Percentiles rank a stretch among this genome's conserved stretches.
Evolutionary conservation across 805 yeast genomes (phyloP).

Genomic region (Metschnikowia kofuensis): DNA sequence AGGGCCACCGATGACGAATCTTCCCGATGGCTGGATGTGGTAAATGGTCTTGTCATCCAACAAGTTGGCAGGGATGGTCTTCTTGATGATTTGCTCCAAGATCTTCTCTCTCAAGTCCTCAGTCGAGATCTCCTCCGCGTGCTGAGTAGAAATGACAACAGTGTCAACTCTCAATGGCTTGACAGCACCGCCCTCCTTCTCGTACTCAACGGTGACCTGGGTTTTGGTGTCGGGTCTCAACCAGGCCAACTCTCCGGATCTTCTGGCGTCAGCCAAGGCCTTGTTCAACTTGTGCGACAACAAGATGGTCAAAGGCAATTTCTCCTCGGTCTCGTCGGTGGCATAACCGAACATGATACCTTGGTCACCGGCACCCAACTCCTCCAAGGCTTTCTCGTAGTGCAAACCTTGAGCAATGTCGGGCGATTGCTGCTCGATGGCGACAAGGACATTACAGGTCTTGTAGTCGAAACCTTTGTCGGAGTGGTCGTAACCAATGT

Average conservation of each 20-base stretch:
- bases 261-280: slow-evolving; percentile 96
- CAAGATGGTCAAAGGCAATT: slow-evolving; percentile 90
- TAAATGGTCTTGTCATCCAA: slow-evolving; percentile 93
- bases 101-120: slow-evolving; percentile 85
- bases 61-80: slow-evolving; percentile 86
- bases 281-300: slow-evolving; percentile 95
- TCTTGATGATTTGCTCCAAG: slow-evolving; percentile 76
- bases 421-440: slow-evolving; percentile 98
- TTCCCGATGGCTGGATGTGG: slow-evolving; percentile 99
- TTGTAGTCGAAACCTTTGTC: slow-evolving; percentile 98
- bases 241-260: slow-evolving; percentile 93
- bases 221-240: slow-evolving; percentile 99
- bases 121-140: slow-evolving; percentile 92
- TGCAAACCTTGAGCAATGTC: slow-evolving; percentile 99
- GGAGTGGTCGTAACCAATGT: slow-evolving; percentile 95
- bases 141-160: slow-evolving; percentile 95
- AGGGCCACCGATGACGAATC: slow-evolving; percentile 99
- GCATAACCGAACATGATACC: slow-evolving; percentile 99
- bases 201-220: slow-evolving; percentile 97
- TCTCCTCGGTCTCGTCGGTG: slow-evolving; percentile 97
- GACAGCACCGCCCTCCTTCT: slow-evolving; percentile 91
- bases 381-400: slow-evolving; percentile 92
- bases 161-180: slow-evolving; percentile 96
- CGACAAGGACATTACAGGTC: slow-evolving; percentile 98
- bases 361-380: slow-evolving; percentile 99